Conservation (phyloP, 495 filamentous ascomycete genomes). For the Hypoxylon cercidicola region DNA sequence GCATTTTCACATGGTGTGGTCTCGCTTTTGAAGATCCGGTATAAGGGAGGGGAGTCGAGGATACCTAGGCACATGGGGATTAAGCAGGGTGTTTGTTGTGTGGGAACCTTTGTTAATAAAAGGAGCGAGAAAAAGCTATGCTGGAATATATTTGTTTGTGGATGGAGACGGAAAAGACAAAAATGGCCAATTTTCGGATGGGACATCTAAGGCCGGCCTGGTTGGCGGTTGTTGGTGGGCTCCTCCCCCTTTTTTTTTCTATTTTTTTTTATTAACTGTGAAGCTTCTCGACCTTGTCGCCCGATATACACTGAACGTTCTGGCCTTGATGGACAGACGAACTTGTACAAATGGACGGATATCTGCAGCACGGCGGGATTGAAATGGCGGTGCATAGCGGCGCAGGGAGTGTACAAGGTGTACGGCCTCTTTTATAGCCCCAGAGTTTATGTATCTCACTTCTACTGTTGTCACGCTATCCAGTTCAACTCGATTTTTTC, state of each 20-base stretch:
- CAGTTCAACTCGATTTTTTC: background rate
- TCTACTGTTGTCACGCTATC: conserved; percentile 18
- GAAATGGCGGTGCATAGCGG: conserved; percentile 66
- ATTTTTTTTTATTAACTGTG: conserved; percentile 9
- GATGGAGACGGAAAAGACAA: conserved; percentile 58
- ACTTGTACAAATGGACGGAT: conserved; percentile 51
- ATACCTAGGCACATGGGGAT: conserved; percentile 25
- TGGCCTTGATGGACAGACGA: conserved; percentile 47
- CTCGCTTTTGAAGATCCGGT: conserved; percentile 49
- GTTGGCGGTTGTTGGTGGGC: conserved; percentile 47
- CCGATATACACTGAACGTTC: conserved; percentile 49
- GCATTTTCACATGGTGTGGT: conserved; percentile 47
- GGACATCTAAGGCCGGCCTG: conserved; percentile 50
- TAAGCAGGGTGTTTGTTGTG: conserved; percentile 44
- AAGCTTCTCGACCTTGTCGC: conserved; percentile 44
- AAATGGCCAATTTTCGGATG: conserved; percentile 54
- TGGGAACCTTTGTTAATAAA: conserved; percentile 33
- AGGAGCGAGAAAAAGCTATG: conserved; percentile 46
- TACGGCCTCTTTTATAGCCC: conserved; percentile 61
- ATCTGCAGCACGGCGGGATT: conserved; percentile 47
- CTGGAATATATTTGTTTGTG: conserved; percentile 40
- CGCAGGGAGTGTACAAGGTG: conserved; percentile 70
- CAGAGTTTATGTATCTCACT: conserved; percentile 35
- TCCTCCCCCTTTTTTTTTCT: conserved; percentile 41
- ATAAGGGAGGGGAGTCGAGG: conserved; percentile 33